Conservation (phyloP, 331 rosid genomes). For the Telfairia occidentalis region DNA sequence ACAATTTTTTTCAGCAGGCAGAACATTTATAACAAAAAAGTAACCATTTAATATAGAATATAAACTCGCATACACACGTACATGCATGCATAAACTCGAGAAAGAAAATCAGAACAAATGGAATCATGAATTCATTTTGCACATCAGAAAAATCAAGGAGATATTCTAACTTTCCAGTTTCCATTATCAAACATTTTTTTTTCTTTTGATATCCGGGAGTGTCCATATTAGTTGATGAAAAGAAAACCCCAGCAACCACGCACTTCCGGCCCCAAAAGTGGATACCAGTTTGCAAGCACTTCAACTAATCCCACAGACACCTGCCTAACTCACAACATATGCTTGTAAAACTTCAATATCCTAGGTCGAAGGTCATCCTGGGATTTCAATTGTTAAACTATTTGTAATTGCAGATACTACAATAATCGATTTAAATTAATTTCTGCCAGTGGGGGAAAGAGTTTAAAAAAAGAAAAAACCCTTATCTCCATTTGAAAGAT, state of each 20-base stretch:
- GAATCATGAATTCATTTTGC: background rate
- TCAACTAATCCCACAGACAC: background rate
- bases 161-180: background rate
- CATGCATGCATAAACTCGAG: background rate
- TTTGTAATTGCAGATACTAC: background rate
- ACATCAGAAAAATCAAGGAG: background rate
- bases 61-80: background rate
- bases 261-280: too few species aligned
- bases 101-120: background rate
- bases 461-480: background rate
- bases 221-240: too few species aligned
- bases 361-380: background rate
- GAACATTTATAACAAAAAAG: background rate
- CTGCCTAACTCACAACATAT: background rate
- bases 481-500: background rate
- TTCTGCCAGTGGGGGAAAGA: background rate
- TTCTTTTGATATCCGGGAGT: background rate
- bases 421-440: background rate
- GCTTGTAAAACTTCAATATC: background rate
- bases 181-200: background rate
- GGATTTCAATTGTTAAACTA: background rate
- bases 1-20: constrained; percentile 6
- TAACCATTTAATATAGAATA: constrained; percentile 1
- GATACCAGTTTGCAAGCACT: background rate
- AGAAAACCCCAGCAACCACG: too few species aligned